Evolutionary conservation across 2,329 filamentous ascomycete species (phyloP).

Genomic region (Albophoma yamanashiensis): DNA sequence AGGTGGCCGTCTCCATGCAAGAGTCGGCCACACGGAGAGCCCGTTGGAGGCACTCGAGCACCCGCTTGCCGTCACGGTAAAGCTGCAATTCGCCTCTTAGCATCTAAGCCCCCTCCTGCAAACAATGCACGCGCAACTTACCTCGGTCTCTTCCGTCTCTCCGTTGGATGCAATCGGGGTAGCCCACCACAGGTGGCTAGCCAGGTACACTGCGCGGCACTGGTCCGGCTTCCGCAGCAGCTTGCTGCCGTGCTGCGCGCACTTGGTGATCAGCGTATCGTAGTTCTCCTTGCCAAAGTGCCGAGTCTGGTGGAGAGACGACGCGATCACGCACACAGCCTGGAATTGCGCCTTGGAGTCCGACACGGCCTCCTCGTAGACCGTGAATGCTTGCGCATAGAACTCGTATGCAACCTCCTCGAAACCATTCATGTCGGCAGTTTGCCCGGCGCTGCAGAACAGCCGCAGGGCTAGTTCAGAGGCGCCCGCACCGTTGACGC

Average conservation of each 20-base stretch:
- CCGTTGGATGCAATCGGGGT: constrained; percentile 67
- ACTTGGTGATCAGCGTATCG: constrained; percentile 96
- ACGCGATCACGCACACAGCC: constrained; percentile 88
- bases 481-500: constrained; percentile 65
- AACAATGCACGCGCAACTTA: constrained; percentile 32
- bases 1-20: constrained; percentile 97
- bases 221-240: constrained; percentile 96
- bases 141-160: constrained; percentile 72
- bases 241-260: constrained; percentile 92
- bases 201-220: constrained; percentile 90
- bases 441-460: constrained; percentile 85
- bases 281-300: constrained; percentile 97
- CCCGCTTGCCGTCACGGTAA: constrained; percentile 94
- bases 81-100: constrained; percentile 42
- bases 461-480: constrained; percentile 82
- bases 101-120: not conserved
- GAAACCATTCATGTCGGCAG: constrained; percentile 81
- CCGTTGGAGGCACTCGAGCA: constrained; percentile 90
- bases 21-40: constrained; percentile 93
- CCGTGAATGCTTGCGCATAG: constrained; percentile 95
- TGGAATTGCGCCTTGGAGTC: constrained; percentile 97
- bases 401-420: constrained; percentile 98
- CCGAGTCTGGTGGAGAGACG: constrained; percentile 75
- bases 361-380: constrained; percentile 93
- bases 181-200: constrained; percentile 97